Base-by-base conservation (phyloP, 2,329 filamentous ascomycete species). In the Penicillium olsonii region DNA sequence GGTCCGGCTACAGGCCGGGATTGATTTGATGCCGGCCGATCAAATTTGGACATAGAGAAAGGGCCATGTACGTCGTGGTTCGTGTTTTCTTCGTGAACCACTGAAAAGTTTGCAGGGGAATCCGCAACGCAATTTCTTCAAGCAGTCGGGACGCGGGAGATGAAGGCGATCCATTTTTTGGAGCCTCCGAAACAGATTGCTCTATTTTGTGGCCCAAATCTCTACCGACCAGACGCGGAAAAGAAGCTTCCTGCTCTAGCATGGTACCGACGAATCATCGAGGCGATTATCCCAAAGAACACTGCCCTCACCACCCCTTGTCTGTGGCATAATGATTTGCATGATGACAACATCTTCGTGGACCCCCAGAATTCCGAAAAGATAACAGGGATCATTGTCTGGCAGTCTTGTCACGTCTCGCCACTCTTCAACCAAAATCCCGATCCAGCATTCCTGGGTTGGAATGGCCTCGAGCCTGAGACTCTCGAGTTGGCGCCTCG, bases 281-380 rank as follows among this genome's bases (percentile, higher is more conserved):
- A 58, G 44, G 33, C 45, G 27, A 57, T 66, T 47, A 55, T 63
- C 35, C 63, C 63, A 31, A 58, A 59, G 15, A 54, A 63, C 34
- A 49, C 50, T 34, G 29, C 53, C 14, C 58, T 60, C 14, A 59
- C 49, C 24, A 61, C 26, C 2, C 57, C 60, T 2, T 52, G 44
- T 47, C 54, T 68, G 42, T 69, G 64, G 61, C 63, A 67, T 48
- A 54, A 63, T 50, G 60, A 67, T 56, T 48, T 67, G 18, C 60
- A 67, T 40, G 52, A 59, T 53, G 60, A 64, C 18, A 68, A 67
- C 48, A 50, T 69, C 43, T 70, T 68, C 22, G 57, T 69, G 24
- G 65, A 69, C 51, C 63, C 61, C 17, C 11, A 58, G 7, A 57
- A 67, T 34, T 55, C 60, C 1, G 55, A 45, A 45, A 56, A 48